Conservation (phyloP, 1,139 yeast species). For the Hanseniaspora sp. region DNA sequence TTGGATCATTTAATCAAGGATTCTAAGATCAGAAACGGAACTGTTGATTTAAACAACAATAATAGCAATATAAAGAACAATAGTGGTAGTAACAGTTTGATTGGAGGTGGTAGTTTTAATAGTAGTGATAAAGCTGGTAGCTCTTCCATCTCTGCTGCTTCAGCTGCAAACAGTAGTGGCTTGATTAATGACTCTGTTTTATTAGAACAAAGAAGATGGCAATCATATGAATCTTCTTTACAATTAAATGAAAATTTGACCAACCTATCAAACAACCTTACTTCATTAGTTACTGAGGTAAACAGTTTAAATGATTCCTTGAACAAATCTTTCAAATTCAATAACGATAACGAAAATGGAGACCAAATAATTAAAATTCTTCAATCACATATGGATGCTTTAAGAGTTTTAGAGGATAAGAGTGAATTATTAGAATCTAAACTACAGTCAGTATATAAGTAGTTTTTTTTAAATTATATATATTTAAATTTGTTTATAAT, state of each 20-base stretch:
- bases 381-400: slow-evolving; percentile 79
- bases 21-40: slow-evolving; percentile 27
- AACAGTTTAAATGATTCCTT: slow-evolving; percentile 77
- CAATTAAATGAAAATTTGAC: slow-evolving; percentile 73
- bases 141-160: slow-evolving; percentile 28
- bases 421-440: slow-evolving; percentile 61
- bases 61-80: slow-evolving; percentile 22
- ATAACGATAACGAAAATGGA: slow-evolving; percentile 34
- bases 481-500: too few species aligned
- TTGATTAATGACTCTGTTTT: slow-evolving; percentile 20
- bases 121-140: slow-evolving; percentile 30
- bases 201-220: slow-evolving; percentile 76
- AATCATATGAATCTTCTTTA: slow-evolving; percentile 83
- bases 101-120: not conserved
- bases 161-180: not conserved
- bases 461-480: not conserved
- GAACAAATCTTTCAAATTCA: slow-evolving; percentile 44
- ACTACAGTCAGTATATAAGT: slow-evolving; percentile 30
- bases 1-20: slow-evolving; percentile 50
- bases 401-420: slow-evolving; percentile 72
- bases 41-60: not conserved
- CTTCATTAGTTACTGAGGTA: slow-evolving; percentile 70
- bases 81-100: not conserved
- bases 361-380: slow-evolving; percentile 65
- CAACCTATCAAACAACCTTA: slow-evolving; percentile 59